A percentile compares a stretch with the other conserved stretches of the same genome.
These are phyloP conservation scores for Penicillium corylophilum DNA, from an alignment of 2,329 filamentous ascomycete species.

Conservation along the genomic window DNA sequence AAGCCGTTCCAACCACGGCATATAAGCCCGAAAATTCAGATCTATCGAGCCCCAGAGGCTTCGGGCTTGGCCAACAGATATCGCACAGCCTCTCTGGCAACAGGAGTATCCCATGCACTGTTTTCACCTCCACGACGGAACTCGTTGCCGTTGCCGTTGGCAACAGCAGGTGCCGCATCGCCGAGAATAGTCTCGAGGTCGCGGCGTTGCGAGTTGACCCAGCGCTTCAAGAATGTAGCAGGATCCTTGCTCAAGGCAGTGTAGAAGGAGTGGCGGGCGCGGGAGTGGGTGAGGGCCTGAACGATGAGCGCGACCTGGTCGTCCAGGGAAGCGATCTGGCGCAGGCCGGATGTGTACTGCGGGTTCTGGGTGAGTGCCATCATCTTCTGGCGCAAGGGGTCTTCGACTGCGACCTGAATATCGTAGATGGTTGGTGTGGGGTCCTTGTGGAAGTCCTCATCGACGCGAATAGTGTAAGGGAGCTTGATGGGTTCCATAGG, in stretches of 20 bases:
- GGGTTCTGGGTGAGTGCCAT: slow-evolving; percentile 66
- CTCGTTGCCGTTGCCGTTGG: slow-evolving; percentile 53
- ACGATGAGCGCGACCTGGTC: slow-evolving; percentile 81
- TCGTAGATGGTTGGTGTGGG: slow-evolving; percentile 85
- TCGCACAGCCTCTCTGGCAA: slow-evolving; percentile 62
- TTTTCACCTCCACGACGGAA: slow-evolving; percentile 52
- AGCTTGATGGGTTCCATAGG: slow-evolving; percentile 80
- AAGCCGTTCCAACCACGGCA: slow-evolving; percentile 1
- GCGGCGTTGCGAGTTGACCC: slow-evolving; percentile 87
- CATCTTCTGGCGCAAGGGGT: slow-evolving; percentile 71
- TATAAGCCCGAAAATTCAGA: slow-evolving; percentile 3
- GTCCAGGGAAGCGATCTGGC: slow-evolving; percentile 74
- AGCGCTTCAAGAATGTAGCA: slow-evolving; percentile 77
- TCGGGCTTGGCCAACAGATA: slow-evolving; percentile 58
- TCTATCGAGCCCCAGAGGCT: slow-evolving; percentile 29
- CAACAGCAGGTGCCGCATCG: slow-evolving; percentile 64
- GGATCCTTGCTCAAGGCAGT: slow-evolving; percentile 76
- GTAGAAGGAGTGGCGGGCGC: slow-evolving; percentile 89
- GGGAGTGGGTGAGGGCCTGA: slow-evolving; percentile 78
- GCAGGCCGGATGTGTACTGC: slow-evolving; percentile 68
- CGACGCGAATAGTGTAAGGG: slow-evolving; percentile 89
- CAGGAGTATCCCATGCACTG: slow-evolving; percentile 63
- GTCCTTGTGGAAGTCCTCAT: slow-evolving; percentile 74
- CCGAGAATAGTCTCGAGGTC: slow-evolving; percentile 87
- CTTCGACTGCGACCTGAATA: slow-evolving; percentile 78